Evolutionary conservation across 2,329 filamentous ascomycete genomes (phyloP), one percentile per base, ranked within the genome.

Genomic region (Aspergillus ochraceoroseus): DNA sequence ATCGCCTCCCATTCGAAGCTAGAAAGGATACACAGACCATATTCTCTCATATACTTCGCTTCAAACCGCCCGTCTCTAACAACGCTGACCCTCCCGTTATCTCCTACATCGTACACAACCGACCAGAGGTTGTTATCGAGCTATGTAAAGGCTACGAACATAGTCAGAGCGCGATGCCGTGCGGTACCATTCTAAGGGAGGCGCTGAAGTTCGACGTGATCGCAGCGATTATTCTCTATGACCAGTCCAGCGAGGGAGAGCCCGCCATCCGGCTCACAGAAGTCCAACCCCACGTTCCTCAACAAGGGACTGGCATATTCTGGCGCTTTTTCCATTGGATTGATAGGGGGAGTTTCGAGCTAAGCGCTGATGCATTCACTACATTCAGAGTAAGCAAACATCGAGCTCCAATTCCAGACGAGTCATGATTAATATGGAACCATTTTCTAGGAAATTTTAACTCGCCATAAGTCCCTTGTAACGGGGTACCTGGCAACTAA

Each of bases 321-420:
- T 98, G 92, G 92, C 83, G 79, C 32, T 96, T 96, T 68, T 96
- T 98, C 60, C 80, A 85, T 47, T 98, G 90, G 87, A 94, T 98
- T 56, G 89, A 96, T 68, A 87, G 87, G 67, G 87, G 88, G 54
- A 89, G 85, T 19, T 98, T 98, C 58, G 92, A 98, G 70, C 87
- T 96, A 51, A 89, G 88, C 56, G 90, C 92, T 20, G 92, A 98
- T 71, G 90, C 92, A 1, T 98, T 98, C 64, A 95, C 89, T 43
- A 96, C 90, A 3, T 98, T 98, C 67, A 79, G 90, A 63, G 87
- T 95, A 75, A 57, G 78, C 25, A 17, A 12, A 22, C 26, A n/a
- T 12, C 7, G 14, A 22, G 15, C 4, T 7, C 6, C 25, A n/a
- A 15, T 29, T 9, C 26, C 11, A 9, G 14, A 7, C 22, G 19